Evolutionary conservation across 176 grass and related monocot species (phyloP).

Genomic region (Puya raimondii): DNA sequence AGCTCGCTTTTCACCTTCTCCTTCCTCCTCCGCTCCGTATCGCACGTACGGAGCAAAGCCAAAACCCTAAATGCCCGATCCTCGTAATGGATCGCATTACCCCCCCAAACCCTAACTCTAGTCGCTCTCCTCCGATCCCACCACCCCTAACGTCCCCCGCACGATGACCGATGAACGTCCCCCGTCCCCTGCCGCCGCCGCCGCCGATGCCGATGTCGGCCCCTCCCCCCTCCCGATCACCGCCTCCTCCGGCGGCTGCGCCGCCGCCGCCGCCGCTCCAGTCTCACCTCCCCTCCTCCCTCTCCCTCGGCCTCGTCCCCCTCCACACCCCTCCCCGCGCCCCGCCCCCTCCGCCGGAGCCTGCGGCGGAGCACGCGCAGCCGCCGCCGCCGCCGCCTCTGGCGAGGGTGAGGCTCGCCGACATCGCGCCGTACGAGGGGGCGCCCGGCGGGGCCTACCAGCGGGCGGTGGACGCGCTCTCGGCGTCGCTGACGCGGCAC

Average conservation of each 20-base stretch:
- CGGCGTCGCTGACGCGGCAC: conserved; percentile 46
- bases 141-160: not conserved
- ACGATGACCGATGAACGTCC: conserved; percentile 6
- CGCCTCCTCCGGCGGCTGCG: conserved; percentile 6
- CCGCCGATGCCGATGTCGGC: not conserved
- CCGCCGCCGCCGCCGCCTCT: conserved; percentile 11
- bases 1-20: not conserved
- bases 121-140: not conserved
- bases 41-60: not conserved
- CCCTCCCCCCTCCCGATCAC: conserved; percentile 14
- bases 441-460: conserved; percentile 18
- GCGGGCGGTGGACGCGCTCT: conserved; percentile 37
- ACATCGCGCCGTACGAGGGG: conserved; percentile 51
- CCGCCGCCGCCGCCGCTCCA: not conserved
- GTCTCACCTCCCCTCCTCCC: not conserved
- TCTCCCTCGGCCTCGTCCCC: conserved; percentile 8
- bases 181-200: not conserved
- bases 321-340: not conserved
- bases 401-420: conserved; percentile 43
- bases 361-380: not conserved
- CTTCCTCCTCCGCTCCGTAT: not conserved
- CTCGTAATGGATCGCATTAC: not conserved
- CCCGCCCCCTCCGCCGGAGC: not conserved
- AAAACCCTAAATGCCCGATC: not conserved
- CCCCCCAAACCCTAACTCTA: not conserved